A percentile compares a stretch with the other conserved stretches of the same genome.
Evolutionary conservation across 164 flowering plant genomes (phyloP).

Genomic region (Vitis labrusca): DNA sequence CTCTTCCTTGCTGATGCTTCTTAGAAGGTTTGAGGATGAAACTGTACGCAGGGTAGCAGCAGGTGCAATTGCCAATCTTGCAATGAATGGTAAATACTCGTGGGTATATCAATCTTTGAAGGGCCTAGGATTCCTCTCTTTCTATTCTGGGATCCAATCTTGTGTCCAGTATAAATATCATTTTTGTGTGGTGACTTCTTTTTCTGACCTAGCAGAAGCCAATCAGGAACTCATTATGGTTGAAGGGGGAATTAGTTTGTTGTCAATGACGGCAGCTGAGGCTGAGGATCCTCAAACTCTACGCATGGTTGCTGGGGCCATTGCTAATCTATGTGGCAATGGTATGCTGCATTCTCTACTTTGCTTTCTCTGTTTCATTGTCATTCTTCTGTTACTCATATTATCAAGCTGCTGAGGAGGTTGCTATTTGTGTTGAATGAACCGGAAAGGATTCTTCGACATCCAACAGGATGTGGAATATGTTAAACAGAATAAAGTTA

Average conservation of each 20-base stretch:
- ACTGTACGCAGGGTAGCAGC: constrained; percentile 73
- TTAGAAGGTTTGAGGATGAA: constrained; percentile 68
- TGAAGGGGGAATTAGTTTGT: constrained; percentile 85
- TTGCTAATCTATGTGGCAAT: constrained; percentile 97
- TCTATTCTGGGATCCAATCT: too few species aligned
- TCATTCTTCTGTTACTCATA: not conserved
- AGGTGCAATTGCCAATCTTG: constrained; percentile 84
- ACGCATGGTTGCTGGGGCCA: constrained; percentile 99
- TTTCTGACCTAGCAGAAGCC: constrained; percentile 53
- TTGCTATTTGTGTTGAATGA: not conserved
- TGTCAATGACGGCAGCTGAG: constrained; percentile 79
- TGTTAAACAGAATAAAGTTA: too few species aligned
- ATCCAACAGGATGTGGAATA: too few species aligned
- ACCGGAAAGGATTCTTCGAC: not conserved
- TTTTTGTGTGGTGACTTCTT: not conserved
- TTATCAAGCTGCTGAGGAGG: too few species aligned
- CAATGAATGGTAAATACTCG: constrained; percentile 80
- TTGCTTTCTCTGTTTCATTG: not conserved
- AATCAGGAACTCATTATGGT: constrained; percentile 95
- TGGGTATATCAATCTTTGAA: not conserved
- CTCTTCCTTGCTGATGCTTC: constrained; percentile 70
- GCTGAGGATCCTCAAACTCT: constrained; percentile 97
- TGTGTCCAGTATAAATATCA: too few species aligned
- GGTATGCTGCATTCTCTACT: constrained; percentile 42
- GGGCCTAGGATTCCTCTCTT: not conserved